phyloP scores from a whole-genome alignment of 257 asterid species.

The Schizonepeta tenuifolia region DNA sequence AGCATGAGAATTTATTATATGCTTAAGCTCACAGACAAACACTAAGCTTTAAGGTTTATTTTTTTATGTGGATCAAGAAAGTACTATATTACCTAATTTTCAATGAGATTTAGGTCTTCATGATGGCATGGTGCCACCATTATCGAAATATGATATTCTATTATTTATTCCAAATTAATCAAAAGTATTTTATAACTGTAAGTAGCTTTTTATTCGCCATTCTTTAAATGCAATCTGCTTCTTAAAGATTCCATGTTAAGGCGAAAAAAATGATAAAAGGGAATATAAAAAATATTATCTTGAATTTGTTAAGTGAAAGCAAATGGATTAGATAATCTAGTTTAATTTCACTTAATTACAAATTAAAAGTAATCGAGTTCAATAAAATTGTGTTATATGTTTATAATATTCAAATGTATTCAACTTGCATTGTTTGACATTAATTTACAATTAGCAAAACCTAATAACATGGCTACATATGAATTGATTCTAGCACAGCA shows the following conservation, averaged over 20 bases:
- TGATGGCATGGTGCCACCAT: conserved; percentile 12
- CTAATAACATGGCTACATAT: conserved; percentile 20
- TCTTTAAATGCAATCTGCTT: background rate
- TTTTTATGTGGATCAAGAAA: conserved; percentile 25
- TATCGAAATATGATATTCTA: background rate
- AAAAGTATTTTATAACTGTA: background rate
- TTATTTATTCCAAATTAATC: background rate
- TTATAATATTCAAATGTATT: background rate
- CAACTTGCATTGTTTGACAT: background rate
- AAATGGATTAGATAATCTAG: background rate
- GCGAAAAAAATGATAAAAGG: background rate
- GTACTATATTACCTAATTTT: conserved; percentile 13
- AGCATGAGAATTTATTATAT: conserved; percentile 4
- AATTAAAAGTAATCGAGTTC: background rate
- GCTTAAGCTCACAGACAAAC: conserved; percentile 25
- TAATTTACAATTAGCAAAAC: background rate
- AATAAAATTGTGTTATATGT: too few relatives aligned
- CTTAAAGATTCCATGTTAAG: background rate
- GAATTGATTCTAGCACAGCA: conserved; percentile 30
- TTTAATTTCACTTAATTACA: background rate
- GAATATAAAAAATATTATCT: background rate
- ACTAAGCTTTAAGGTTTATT: conserved; percentile 25
- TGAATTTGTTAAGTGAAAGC: background rate
- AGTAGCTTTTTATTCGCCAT: background rate
- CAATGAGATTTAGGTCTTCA: background rate